Base-by-base conservation (phyloP, 805 yeast genomes). In the Candida dajiaensis region DNA sequence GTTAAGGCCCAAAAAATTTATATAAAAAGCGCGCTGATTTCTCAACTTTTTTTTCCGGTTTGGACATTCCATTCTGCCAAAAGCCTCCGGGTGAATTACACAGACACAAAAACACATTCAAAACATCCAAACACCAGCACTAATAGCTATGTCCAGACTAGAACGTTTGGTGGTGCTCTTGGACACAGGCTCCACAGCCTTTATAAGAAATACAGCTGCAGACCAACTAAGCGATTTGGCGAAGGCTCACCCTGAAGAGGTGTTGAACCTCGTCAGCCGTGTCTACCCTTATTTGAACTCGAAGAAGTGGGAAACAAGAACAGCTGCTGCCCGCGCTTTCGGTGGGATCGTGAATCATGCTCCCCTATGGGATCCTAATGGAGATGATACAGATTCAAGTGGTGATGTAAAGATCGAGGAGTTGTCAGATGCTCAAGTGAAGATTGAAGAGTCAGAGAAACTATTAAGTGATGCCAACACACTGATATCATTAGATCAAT, bases 161-260 rank as follows among this genome's bases (percentile, higher is more conserved):
- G 76, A 72, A 52, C 65, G 76, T 31, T 68, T 71, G 54, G 76
- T 71, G 37, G 63, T 71, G 10, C 60, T 71, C 29, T 70, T 94
- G 53, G 99, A 95, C 67, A 88, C 97, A 1, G 99, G 99, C 11
- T 88, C 97, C 12, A 89, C 97, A 6, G 87, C 87, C 36, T 85
- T 89, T 62, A 94, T 94, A 39, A 77, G 98, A 54, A 89, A 88
- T 60, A 88, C 97, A 10, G 99, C 99, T 1, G 98, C 98, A 2
- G 97, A 92, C 59, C 99, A 94, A 67, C 73, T 94, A 54, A 88
- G 96, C 6, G 98, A 92, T 55, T 74, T 95, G 35, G 97, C 97
- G 23, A 85, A 85, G 63, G 85, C 85, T 38, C 98, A 94, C 59
- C 97, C 98, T 0, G 98, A 92, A 59, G 98, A 94, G 58, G 79